Evolutionary conservation across 352 stramenopile genomes (phyloP), one percentile per base, ranked within the genome.

Genomic region (Globisporangium uncinulatum): DNA sequence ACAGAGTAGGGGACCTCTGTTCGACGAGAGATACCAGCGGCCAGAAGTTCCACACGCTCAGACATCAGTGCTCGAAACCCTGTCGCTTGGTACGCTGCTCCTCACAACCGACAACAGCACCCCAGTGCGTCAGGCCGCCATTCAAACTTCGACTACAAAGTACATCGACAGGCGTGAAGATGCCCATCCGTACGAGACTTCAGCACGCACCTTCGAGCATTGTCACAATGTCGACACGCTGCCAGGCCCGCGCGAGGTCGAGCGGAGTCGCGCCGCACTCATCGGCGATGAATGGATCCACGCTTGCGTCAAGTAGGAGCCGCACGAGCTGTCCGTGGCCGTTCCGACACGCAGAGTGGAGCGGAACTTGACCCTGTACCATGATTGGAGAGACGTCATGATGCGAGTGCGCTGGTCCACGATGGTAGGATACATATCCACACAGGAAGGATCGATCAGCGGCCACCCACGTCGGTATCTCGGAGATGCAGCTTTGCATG

Each of bases 331-430:
- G 54, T 6, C 72, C 67, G 29, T 89, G 76, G 6, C 76, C 76
- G 50, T 87, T 86, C 15, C 69, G 66, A 46, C 76, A 81, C n/a
- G 79, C 76, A 15, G 63, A 75, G 47, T 86, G 76, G 20, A 89
- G 61, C 5, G 79, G 70, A 39, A 63, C 53, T 65, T 78, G 77
- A 14, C 76, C 72, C 79, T 89, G 54, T 1, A 32, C 24, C 24
- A 29, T 29, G 24, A 29, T 29, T 29, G 24, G 24, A 17, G 43
- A 4, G 39, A 41, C 29, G 17, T 21, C 21, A 20, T 53, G 15
- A 46, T 29, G 24, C 24, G 24, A 29, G 24, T 29, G 24, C 24
- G 4, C 4, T 29, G 24, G 24, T 29, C 24, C 24, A 29, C 24
- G 24, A 29, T 29, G 24, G 24, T 29, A 29, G 24, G 24, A 29